Evolutionary conservation across 768 basidiomycete species (phyloP), one percentile per base, ranked within the genome.

Genomic region (Psilocybe azurescens): DNA sequence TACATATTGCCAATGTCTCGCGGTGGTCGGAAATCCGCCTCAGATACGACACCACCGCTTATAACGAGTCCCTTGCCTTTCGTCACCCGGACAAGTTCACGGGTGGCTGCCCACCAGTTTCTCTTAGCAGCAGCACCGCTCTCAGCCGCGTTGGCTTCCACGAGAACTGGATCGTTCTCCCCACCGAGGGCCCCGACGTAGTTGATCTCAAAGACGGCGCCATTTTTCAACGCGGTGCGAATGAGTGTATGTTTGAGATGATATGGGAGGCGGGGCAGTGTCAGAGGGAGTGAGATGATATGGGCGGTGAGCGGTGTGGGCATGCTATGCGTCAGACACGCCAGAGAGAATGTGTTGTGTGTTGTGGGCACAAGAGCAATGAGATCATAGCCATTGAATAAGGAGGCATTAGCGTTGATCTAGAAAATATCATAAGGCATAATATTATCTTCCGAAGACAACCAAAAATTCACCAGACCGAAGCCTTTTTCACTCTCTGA

Each of bases 401-500:
- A 68, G 0, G 83, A 73, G 1, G 83, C 74, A 68, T 91, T 93
- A n/a, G 86, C 83, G 59, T 87, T 89, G 6, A 87, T 89, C 94
- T 95, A 69, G 2, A 53, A 30, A 56, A 13, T n/a, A 51, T 54
- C 56, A 44, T 36, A 3, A 54, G 46, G 24, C 16, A 36, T 44
- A 18, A n/a, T 36, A 30, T 8, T 39, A 14, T 8, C 5, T n/a
- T 30, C 33, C 41, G 41, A 36, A 46, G 46, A 44, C 29, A 51
- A 52, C 16, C n/a, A 38, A 14, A 10, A 32, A 75, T 81, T 65
- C 60, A 94, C 92, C 72, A 94, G 72, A 32, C 93, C 91, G 67
- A 91, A 90, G 1, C 93, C 91, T 72, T 93, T 94, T 72, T 94
- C 91, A 68, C 93, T 94, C 46, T 89, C 90, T 67, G 93, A 87